These are phyloP conservation scores for Lunularia cruciata DNA, from an alignment of 225 moss, liverwort and hornwort species.

Conservation along the genomic window DNA sequence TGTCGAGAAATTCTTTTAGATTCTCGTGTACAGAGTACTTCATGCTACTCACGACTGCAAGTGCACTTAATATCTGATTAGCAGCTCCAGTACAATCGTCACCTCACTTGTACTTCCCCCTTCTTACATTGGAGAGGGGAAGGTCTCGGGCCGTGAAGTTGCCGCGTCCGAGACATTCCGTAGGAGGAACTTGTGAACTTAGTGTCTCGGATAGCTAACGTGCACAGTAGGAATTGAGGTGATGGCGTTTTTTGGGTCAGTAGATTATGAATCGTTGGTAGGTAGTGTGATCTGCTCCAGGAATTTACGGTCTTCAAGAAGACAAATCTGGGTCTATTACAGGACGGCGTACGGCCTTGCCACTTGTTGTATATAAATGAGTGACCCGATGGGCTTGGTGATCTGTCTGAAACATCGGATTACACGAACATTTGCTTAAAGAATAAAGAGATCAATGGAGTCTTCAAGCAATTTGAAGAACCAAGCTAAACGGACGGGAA, in stretches of 20 bases:
- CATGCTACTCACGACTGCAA: not conserved
- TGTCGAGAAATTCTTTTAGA: not conserved
- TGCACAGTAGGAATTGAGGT: not conserved
- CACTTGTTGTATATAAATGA: slow-evolving; percentile 15
- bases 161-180: too few relatives aligned
- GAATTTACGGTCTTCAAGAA: not conserved
- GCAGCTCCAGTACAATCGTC: not conserved
- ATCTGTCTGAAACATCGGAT: not conserved
- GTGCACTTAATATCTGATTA: not conserved
- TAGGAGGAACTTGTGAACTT: not conserved
- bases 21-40: slow-evolving; percentile 4
- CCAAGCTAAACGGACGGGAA: too few relatives aligned
- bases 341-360: not conserved
- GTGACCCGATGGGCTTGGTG: slow-evolving; percentile 1
- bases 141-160: too few relatives aligned
- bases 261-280: not conserved
- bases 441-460: not conserved
- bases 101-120: too few relatives aligned
- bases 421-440: not conserved
- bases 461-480: too few relatives aligned
- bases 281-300: not conserved
- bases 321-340: not conserved
- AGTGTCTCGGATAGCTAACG: not conserved
- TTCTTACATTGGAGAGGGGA: too few relatives aligned
- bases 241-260: not conserved